A percentile compares a stretch with the other conserved stretches of the same genome.
Conservation (phyloP, 2,329 filamentous ascomycete species). For the Pleurostoma richardsiae region DNA sequence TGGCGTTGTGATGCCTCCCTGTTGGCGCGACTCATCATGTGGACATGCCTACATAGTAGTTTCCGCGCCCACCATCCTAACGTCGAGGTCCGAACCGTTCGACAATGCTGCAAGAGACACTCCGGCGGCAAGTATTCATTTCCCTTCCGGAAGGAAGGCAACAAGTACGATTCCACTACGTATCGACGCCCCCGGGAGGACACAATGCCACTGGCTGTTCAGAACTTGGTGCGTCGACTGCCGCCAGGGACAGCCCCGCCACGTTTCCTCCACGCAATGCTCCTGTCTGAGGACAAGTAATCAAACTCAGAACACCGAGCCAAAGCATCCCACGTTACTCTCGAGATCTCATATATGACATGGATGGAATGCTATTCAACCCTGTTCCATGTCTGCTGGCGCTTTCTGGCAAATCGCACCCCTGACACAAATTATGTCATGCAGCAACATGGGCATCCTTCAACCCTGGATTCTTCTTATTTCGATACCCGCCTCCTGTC, state of each 20-base stretch:
- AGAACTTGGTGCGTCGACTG: neutral
- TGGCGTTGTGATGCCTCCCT: too few species aligned
- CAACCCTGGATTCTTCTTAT: constrained; percentile 24
- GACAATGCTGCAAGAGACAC: too few species aligned
- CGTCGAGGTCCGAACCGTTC: too few species aligned
- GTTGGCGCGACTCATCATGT: too few species aligned
- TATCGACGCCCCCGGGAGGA: too few species aligned
- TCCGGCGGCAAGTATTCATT: too few species aligned
- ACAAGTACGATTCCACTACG: too few species aligned
- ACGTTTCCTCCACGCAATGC: neutral
- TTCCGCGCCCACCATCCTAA: too few species aligned
- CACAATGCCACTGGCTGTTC: too few species aligned
- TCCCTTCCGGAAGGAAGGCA: too few species aligned
- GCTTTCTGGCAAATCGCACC: neutral
- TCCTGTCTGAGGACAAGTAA: neutral
- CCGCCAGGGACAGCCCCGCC: neutral
- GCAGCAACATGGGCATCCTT: constrained; percentile 27
- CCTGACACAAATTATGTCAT: constrained; percentile 38
- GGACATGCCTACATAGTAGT: too few species aligned
- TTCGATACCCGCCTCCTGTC: constrained; percentile 16
- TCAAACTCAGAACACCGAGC: neutral
- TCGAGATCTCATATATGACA: neutral
- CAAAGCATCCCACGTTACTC: neutral
- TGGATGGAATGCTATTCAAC: neutral
- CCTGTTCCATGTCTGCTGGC: neutral